These are phyloP conservation scores for Diacronema lutheri DNA, from an alignment of 78 protist genomes.

Conservation along the genomic window DNA sequence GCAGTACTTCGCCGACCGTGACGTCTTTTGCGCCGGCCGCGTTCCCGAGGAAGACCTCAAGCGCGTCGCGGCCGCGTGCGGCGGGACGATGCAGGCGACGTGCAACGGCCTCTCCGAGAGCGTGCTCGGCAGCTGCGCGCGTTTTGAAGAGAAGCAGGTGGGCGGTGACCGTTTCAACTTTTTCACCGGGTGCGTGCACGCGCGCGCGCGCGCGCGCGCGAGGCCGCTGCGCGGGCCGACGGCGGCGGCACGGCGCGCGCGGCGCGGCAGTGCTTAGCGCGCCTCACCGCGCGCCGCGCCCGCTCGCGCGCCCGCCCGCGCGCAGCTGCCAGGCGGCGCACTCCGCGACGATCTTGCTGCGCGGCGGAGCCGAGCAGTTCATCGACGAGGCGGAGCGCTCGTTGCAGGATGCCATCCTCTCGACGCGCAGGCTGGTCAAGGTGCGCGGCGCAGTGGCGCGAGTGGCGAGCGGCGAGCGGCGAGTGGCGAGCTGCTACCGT, in stretches of 20 bases:
- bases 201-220: not conserved
- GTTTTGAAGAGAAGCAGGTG: conserved; percentile 97
- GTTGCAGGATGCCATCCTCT: conserved; percentile 98
- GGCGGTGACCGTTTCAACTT: conserved; percentile 92
- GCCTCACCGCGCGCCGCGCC: too few relatives aligned
- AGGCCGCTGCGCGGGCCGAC: too few relatives aligned
- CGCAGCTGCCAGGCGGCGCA: conserved; percentile 36
- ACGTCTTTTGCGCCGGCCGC: conserved; percentile 99
- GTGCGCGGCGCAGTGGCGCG: too few relatives aligned
- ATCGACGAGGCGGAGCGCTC: conserved; percentile 88
- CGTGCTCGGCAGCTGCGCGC: conserved; percentile 92
- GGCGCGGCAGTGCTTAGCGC: too few relatives aligned
- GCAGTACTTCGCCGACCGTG: conserved; percentile 99
- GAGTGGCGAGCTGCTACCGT: too few relatives aligned
- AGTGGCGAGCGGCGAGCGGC: too few relatives aligned
- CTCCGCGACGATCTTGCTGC: conserved; percentile 92
- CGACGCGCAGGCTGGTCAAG: conserved; percentile 89
- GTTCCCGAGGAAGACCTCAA: conserved; percentile 91
- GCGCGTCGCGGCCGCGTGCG: conserved; percentile 85
- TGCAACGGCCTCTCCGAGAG: conserved; percentile 63
- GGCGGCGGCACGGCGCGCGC: too few relatives aligned
- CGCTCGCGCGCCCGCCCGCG: too few relatives aligned
- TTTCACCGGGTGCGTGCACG: conserved; percentile 85
- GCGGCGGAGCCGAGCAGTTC: conserved; percentile 99
- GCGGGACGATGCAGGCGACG: conserved; percentile 86